Base-by-base conservation (phyloP, 129 eudicot species). In the Mikania micrantha region DNA sequence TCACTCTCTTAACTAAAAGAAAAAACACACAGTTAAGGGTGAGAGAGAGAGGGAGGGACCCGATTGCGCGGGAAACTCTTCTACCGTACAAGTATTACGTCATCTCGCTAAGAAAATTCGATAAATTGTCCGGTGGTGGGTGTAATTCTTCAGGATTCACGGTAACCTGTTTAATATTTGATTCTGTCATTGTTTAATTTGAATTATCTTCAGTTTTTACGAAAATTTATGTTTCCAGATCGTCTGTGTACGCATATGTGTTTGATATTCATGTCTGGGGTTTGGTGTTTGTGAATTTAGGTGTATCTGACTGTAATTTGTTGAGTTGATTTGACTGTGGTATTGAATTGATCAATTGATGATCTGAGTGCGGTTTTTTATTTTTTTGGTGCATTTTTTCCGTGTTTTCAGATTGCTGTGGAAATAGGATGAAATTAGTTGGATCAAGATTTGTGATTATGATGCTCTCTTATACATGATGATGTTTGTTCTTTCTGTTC, bases 251-350 rank as follows among this genome's bases (percentile, higher is more conserved):
- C 60, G 27, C n/a, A 1, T 54, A 38, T 34, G 10, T 9, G 45
- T 8, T 40, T 38, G 19, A 17, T 58, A 48, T 4, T 27, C 1
- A 9, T 50, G 15, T 50, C 10, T 22, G 4, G 34, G 34, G 34
- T 29, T 29, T 29, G 25, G 24, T 58, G 54, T 45, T 24, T 61
- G n/a, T 15, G 4, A 13, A 9, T 28, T 38, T n/a, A 2, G 22
- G 61, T 53, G 20, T 41, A 38, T 47, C 0, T 3, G 40, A n/a
- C 28, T 9, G 63, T 35, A 9, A 7, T 36, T 38, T 4, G 53
- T 41, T 70, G n/a, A n/a, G n/a, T n/a, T n/a, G n/a, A n/a, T n/a
- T 58, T 71, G 34, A 71, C 32, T 44, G 61, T 3, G 4, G 11
- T 72, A 31, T 4, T 38, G 39, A 13, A 11, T 72, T 61, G 25